Conservation (phyloP, 2,329 filamentous ascomycete genomes). For the Clonostachys rosea region DNA sequence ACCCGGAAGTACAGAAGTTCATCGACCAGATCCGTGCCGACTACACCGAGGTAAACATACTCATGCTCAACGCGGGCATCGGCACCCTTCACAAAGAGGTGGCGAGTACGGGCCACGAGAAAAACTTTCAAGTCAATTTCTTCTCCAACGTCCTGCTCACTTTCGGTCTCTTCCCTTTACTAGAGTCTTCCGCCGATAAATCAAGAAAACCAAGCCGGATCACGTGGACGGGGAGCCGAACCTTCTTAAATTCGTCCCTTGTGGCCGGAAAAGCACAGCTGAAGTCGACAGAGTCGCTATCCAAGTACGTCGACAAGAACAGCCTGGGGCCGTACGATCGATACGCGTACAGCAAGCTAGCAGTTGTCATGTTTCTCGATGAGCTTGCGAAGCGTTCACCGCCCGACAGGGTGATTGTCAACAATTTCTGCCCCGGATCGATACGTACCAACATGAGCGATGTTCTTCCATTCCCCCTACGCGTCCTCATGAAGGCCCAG, state of each 20-base stretch:
- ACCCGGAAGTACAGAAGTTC: constrained; percentile 7
- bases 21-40: constrained; percentile 1
- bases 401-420: constrained; percentile 34
- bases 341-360: constrained; percentile 20
- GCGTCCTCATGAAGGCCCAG: neutral
- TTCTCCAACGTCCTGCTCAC: constrained; percentile 25
- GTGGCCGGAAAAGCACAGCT: neutral
- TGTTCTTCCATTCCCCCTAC: constrained; percentile 10
- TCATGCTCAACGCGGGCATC: constrained; percentile 38
- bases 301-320: constrained; percentile 22
- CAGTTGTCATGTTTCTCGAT: constrained; percentile 24
- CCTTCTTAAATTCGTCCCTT: constrained; percentile 6
- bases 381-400: constrained; percentile 22
- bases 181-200: constrained; percentile 15
- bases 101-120: constrained; percentile 17
- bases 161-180: constrained; percentile 20
- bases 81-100: constrained; percentile 7
- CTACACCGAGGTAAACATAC: constrained; percentile 28
- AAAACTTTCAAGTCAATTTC: constrained; percentile 32
- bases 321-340: constrained; percentile 11
- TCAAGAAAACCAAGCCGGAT: constrained; percentile 13
- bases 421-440: constrained; percentile 39
- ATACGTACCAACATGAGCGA: constrained; percentile 32
- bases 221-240: constrained; percentile 20
- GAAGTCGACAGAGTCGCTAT: neutral